Conservation (phyloP, 345 rosid species). For the Brassica juncea region DNA sequence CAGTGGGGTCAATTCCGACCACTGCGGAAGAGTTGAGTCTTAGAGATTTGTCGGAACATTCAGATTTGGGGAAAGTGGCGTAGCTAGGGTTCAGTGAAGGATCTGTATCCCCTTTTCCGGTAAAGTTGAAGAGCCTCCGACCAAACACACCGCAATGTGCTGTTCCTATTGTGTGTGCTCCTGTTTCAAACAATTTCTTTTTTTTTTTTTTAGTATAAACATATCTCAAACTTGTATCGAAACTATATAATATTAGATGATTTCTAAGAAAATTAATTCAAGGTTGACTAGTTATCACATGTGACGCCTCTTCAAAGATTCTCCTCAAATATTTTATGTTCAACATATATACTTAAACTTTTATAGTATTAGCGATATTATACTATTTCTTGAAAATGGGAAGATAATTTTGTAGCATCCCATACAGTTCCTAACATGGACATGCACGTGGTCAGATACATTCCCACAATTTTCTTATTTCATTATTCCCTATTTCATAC, state of each 20-base stretch:
- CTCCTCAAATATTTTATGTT: constrained; percentile 5
- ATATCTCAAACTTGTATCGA: neutral
- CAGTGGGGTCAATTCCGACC: constrained; percentile 56
- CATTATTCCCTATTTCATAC: neutral
- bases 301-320: neutral
- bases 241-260: neutral
- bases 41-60: constrained; percentile 45
- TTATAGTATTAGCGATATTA: neutral
- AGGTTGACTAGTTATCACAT: neutral
- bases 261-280: neutral
- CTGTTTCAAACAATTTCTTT: constrained; percentile 31
- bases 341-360: no score
- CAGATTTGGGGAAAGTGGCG: constrained; percentile 42
- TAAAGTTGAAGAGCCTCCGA: constrained; percentile 58
- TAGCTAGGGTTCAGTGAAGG: constrained; percentile 47
- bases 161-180: constrained; percentile 66
- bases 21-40: constrained; percentile 28
- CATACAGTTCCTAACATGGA: constrained; percentile 30
- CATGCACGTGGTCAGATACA: constrained; percentile 28
- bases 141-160: constrained; percentile 51
- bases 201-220: neutral
- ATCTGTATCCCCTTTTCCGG: constrained; percentile 60
- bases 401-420: constrained; percentile 10
- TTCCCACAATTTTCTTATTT: constrained; percentile 12
- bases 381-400: constrained; percentile 5